Evolutionary conservation across 306 rosid genomes (phyloP).

Genomic region (apple (Malus domestica)): ASM211411v1 NC_041798.1:34617501-34618000

Average conservation of each 20-base stretch:
- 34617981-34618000: not conserved
- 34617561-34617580: not conserved
- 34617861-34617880: slow-evolving; percentile 62
- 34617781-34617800: not conserved
- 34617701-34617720: not conserved
- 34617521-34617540: not conserved
- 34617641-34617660: not conserved
- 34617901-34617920: slow-evolving; percentile 91
- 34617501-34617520: slow-evolving; percentile 1
- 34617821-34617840: slow-evolving; percentile 85
- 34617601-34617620: not conserved
- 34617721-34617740: not conserved
- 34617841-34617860: slow-evolving; percentile 61
- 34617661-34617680: not conserved
- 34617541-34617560: not conserved
- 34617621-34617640: not conserved
- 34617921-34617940: slow-evolving; percentile 40
- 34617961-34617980: not conserved
- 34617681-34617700: not conserved
- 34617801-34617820: slow-evolving; percentile 50
- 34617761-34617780: not conserved
- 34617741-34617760: not conserved
- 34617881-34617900: slow-evolving; percentile 91
- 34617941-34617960: not conserved
- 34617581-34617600: not conserved